These are phyloP conservation scores for Fonsecaea pedrosoi DNA, from an alignment of 2,329 filamentous ascomycete species.

Conservation along the genomic window DNA sequence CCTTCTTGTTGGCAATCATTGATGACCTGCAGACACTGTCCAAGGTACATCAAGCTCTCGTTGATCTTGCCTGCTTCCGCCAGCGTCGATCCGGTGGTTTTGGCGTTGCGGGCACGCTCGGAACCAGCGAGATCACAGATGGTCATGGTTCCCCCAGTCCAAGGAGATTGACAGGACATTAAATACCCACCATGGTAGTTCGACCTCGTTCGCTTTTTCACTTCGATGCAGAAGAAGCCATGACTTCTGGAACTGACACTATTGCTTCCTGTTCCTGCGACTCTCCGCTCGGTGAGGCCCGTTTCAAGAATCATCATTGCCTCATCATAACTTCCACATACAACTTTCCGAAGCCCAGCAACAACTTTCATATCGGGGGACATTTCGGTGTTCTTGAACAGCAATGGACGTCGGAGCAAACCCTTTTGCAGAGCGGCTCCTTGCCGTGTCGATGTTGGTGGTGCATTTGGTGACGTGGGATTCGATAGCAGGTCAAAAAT, in stretches of 20 bases:
- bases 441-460: slow-evolving; percentile 49
- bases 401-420: slow-evolving; percentile 74
- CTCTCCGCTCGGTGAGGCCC: slow-evolving; percentile 82
- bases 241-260: slow-evolving; percentile 91
- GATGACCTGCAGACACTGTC: slow-evolving; percentile 95
- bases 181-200: slow-evolving; percentile 56
- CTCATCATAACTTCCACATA: slow-evolving; percentile 81
- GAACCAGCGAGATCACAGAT: slow-evolving; percentile 62
- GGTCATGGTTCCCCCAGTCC: slow-evolving; percentile 35
- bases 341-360: slow-evolving; percentile 85
- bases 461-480: slow-evolving; percentile 50
- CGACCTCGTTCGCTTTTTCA: slow-evolving; percentile 75
- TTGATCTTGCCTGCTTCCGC: slow-evolving; percentile 98
- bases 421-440: slow-evolving; percentile 66
- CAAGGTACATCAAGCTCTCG: slow-evolving; percentile 96
- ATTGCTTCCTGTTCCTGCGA: slow-evolving; percentile 91
- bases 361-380: slow-evolving; percentile 94
- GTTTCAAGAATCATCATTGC: slow-evolving; percentile 89
- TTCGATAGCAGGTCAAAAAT: slow-evolving; percentile 89
- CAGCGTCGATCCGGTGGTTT: slow-evolving; percentile 89
- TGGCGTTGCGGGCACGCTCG: slow-evolving; percentile 89
- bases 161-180: slow-evolving; percentile 61
- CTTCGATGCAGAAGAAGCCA: slow-evolving; percentile 93
- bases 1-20: slow-evolving; percentile 73
- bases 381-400: slow-evolving; percentile 90